Base-by-base conservation (phyloP, 345 rosid species). In the Eucalyptus curtisii region DNA sequence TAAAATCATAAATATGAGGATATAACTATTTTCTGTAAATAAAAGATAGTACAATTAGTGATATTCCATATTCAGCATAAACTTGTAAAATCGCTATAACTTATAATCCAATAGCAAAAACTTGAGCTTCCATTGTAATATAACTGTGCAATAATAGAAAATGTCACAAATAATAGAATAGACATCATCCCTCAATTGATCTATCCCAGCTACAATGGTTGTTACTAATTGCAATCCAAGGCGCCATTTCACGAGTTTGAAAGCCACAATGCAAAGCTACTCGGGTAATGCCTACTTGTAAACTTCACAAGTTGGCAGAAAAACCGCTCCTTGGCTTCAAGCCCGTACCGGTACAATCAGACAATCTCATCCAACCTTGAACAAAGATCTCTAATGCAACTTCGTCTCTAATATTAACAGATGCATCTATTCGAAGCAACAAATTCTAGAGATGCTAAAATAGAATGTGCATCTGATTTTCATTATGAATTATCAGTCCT, bases 11-110 rank as follows among this genome's bases (percentile, higher is more conserved):
- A 64, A 30, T n/a, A 1, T 64, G 15, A 14, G 37, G 76, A 64
- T n/a, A 0, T 14, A n/a, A n/a, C 8, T 64, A 0, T n/a, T 0
- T 15, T n/a, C 40, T n/a, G 76, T 40, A n/a, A 13, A n/a, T n/a
- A n/a, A 14, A 64, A 4, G 15, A n/a, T 7, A 15, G 37, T 64
- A 64, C 37, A 64, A 64, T 76, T 20, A 40, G 11, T 15, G 15
- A 76, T 40, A 6, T 76, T 76, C 13, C 27, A 11, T 64, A 64
- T 20, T 71, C 45, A 71, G 81, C 1, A 71, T 52, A 19, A 0
- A 71, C 81, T 37, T 17, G 45, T 71, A 33, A 37, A 71, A 71
- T 71, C 14, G 22, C 13, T 37, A 61, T 61, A 40, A 71, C 42
- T 19, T 37, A 71, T 37, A 20, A 10, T 4, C 44, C 44, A 5